Evolutionary conservation across 495 filamentous ascomycete species (phyloP).

Genomic region (Aspergillus wentii): DNA sequence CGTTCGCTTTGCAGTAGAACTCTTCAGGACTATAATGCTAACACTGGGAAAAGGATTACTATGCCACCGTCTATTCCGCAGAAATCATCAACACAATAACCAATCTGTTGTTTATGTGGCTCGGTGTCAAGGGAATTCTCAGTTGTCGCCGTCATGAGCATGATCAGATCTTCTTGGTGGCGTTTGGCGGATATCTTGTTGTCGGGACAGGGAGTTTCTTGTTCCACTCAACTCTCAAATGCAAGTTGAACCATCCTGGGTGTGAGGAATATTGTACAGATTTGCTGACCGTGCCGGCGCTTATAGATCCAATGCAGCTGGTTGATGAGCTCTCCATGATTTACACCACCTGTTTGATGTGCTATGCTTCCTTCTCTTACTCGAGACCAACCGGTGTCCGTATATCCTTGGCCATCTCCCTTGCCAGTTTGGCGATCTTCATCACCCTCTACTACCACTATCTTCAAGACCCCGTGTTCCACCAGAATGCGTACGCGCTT

Average conservation of each 20-base stretch:
- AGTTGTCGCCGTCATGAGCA: slow-evolving; percentile 67
- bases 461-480: slow-evolving; percentile 87
- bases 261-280: not conserved
- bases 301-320: slow-evolving; percentile 89
- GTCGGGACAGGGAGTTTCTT: slow-evolving; percentile 77
- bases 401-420: slow-evolving; percentile 51
- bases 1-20: not conserved
- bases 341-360: slow-evolving; percentile 94
- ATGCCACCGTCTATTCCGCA: slow-evolving; percentile 54
- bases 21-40: not conserved
- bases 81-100: slow-evolving; percentile 71
- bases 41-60: slow-evolving; percentile 46
- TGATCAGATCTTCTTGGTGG: slow-evolving; percentile 65
- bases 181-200: slow-evolving; percentile 70
- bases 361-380: slow-evolving; percentile 80
- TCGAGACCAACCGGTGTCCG: slow-evolving; percentile 51
- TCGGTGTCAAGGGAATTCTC: slow-evolving; percentile 66
- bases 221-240: slow-evolving; percentile 81
- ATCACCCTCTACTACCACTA: slow-evolving; percentile 94
- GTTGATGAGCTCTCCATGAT: slow-evolving; percentile 98
- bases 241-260: slow-evolving; percentile 34
- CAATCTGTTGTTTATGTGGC: slow-evolving; percentile 73
- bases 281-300: slow-evolving; percentile 11
- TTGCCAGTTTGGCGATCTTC: slow-evolving; percentile 63
- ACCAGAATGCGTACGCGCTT: slow-evolving; percentile 82